Conservation (phyloP, 2,329 filamentous ascomycete genomes). For the Cladobotryum protrusum region DNA sequence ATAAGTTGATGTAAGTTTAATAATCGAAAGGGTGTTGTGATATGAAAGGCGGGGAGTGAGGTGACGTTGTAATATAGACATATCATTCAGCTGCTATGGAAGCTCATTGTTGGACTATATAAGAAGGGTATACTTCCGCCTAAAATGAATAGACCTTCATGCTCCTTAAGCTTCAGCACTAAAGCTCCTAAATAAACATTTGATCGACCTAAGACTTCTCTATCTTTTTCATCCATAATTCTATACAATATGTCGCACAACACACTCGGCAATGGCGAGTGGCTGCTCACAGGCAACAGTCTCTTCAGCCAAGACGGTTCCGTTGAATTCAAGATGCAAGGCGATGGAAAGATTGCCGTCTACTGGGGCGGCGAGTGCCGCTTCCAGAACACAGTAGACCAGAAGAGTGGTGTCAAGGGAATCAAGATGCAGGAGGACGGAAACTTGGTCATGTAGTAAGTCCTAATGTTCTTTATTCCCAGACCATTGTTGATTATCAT, state of each 20-base stretch:
- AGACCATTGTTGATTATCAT: not conserved
- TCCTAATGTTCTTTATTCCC: not conserved
- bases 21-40: too few species aligned
- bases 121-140: too few species aligned
- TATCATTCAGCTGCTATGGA: too few species aligned
- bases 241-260: slow-evolving; percentile 10
- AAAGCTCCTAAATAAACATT: too few species aligned
- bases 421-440: slow-evolving; percentile 25
- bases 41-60: too few species aligned
- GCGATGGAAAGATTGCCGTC: slow-evolving; percentile 25
- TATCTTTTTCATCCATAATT: too few species aligned
- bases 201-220: too few species aligned
- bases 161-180: too few species aligned
- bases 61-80: too few species aligned
- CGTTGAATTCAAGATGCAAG: slow-evolving; percentile 27
- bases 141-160: too few species aligned
- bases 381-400: slow-evolving; percentile 24
- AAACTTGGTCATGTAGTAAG: slow-evolving; percentile 28
- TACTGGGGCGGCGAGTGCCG: slow-evolving; percentile 24
- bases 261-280: slow-evolving; percentile 27
- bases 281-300: slow-evolving; percentile 23
- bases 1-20: too few species aligned
- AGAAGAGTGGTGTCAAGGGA: slow-evolving; percentile 23
- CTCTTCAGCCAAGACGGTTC: slow-evolving; percentile 25
- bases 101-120: too few species aligned